Conservation (phyloP, 2,329 filamentous ascomycete species). For the Dendryphion nanum region DNA sequence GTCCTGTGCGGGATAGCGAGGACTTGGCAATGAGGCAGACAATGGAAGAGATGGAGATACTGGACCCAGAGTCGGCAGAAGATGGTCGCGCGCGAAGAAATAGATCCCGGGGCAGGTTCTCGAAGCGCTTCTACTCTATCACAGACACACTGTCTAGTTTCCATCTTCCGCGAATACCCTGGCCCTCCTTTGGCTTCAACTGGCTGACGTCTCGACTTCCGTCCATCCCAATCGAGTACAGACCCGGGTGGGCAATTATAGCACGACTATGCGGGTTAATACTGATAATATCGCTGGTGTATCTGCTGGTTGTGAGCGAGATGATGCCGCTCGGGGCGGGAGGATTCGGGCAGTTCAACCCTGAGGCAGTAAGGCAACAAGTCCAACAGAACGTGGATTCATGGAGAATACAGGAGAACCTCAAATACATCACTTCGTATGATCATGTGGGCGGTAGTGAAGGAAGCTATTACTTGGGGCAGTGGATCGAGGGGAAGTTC, state of each 20-base stretch:
- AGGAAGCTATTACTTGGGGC: slow-evolving; percentile 81
- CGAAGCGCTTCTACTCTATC: slow-evolving; percentile 57
- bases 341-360: slow-evolving; percentile 65
- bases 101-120: slow-evolving; percentile 42
- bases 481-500: slow-evolving; percentile 81
- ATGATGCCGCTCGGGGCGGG: slow-evolving; percentile 69
- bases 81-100: slow-evolving; percentile 28
- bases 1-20: slow-evolving; percentile 54
- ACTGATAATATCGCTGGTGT: slow-evolving; percentile 74
- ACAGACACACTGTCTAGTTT: slow-evolving; percentile 59
- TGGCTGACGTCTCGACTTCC: slow-evolving; percentile 39
- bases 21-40: slow-evolving; percentile 70
- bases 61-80: slow-evolving; percentile 36
- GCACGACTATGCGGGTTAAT: slow-evolving; percentile 73
- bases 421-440: slow-evolving; percentile 76
- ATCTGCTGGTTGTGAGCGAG: slow-evolving; percentile 82
- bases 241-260: slow-evolving; percentile 63
- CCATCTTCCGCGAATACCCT: slow-evolving; percentile 46
- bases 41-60: slow-evolving; percentile 68
- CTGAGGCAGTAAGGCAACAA: slow-evolving; percentile 75
- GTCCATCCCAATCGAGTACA: slow-evolving; percentile 47
- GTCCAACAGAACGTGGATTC: slow-evolving; percentile 72
- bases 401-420: slow-evolving; percentile 61
- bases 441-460: slow-evolving; percentile 93
- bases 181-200: slow-evolving; percentile 23